phyloP scores from a whole-genome alignment of 1,284 basidiomycete genomes.

The Moesziomyces parantarcticus region DNA sequence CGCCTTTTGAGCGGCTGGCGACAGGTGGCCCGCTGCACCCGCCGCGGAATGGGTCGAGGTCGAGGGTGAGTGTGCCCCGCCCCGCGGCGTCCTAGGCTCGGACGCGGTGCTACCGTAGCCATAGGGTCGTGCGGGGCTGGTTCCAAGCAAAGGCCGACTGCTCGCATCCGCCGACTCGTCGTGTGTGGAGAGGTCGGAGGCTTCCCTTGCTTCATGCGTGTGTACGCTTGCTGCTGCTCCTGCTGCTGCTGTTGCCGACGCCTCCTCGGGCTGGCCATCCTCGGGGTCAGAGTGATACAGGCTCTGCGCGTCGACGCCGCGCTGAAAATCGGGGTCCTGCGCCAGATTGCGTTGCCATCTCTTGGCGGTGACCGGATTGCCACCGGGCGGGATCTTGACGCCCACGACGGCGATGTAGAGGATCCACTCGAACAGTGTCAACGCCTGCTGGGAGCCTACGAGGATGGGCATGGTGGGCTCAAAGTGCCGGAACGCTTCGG shows the following conservation, averaged over 20 bases:
- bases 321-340: slow-evolving; percentile 24
- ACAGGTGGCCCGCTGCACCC: background rate
- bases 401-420: slow-evolving; percentile 50
- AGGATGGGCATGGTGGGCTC: slow-evolving; percentile 44
- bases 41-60: slow-evolving; percentile 7
- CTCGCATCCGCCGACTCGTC: slow-evolving; percentile 17
- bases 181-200: slow-evolving; percentile 15
- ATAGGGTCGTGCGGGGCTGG: slow-evolving; percentile 12
- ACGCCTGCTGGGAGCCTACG: slow-evolving; percentile 29
- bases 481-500: slow-evolving; percentile 23
- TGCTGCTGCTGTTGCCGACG: background rate
- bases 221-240: background rate
- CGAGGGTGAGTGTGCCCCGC: slow-evolving; percentile 3
- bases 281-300: slow-evolving; percentile 21
- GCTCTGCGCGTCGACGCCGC: slow-evolving; percentile 39
- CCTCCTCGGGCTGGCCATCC: slow-evolving; percentile 10
- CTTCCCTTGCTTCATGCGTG: slow-evolving; percentile 9
- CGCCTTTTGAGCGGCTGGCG: too few relatives aligned
- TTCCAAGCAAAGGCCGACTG: slow-evolving; percentile 24
- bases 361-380: slow-evolving; percentile 35
- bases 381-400: slow-evolving; percentile 48
- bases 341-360: slow-evolving; percentile 39
- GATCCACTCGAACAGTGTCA: slow-evolving; percentile 50
- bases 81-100: slow-evolving; percentile 25
- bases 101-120: slow-evolving; percentile 30